Percentiles rank a stretch among this genome's conserved stretches.
Conservation (phyloP, 1,139 yeast species). For the Tardiomyces depauwii region DNA sequence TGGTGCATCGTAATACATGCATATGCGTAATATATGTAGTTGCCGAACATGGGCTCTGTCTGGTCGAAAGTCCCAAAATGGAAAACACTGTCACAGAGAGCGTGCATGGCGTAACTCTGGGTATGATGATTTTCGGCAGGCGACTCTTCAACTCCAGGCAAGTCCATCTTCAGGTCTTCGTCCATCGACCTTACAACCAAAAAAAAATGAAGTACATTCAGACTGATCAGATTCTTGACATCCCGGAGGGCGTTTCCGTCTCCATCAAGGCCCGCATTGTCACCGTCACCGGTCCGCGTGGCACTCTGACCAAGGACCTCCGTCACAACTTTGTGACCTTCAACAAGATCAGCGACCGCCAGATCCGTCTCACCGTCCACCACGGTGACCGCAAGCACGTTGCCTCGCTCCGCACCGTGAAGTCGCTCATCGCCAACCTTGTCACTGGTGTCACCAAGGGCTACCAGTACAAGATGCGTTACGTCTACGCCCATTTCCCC, state of each 20-base stretch:
- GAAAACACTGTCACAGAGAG: not conserved
- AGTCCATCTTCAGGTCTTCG: too few species aligned
- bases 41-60: too few species aligned
- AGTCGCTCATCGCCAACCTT: slow-evolving; percentile 88
- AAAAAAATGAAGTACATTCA: slow-evolving; percentile 78
- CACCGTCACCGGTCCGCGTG: slow-evolving; percentile 98
- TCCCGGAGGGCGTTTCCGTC: slow-evolving; percentile 93
- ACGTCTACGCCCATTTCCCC: slow-evolving; percentile 99
- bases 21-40: not conserved
- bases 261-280: slow-evolving; percentile 85
- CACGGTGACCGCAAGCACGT: slow-evolving; percentile 99
- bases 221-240: slow-evolving; percentile 81
- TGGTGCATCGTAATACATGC: not conserved
- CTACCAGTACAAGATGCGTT: slow-evolving; percentile 99
- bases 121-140: not conserved
- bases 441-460: slow-evolving; percentile 99
- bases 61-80: not conserved
- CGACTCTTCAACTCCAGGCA: not conserved
- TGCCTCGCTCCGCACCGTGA: slow-evolving; percentile 98
- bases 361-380: slow-evolving; percentile 85
- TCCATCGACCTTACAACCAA: slow-evolving; percentile 1
- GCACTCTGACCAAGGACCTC: slow-evolving; percentile 82
- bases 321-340: slow-evolving; percentile 94
- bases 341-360: slow-evolving; percentile 57
- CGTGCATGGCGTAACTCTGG: not conserved